These are phyloP conservation scores for Colletotrichum coccodes DNA, from an alignment of 2,329 filamentous ascomycete species.

Conservation along the genomic window DNA sequence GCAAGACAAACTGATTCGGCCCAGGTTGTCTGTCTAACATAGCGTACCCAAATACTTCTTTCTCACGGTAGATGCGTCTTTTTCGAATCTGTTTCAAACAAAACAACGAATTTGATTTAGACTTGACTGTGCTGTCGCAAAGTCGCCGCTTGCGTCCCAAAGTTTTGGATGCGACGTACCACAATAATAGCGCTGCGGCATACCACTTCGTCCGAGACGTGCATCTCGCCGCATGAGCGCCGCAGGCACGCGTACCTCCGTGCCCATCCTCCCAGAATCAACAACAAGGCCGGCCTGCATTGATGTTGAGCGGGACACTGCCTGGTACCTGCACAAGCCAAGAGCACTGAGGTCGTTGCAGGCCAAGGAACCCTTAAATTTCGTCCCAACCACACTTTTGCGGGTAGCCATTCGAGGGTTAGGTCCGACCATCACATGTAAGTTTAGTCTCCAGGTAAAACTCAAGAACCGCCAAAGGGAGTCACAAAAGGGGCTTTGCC, in stretches of 20 bases:
- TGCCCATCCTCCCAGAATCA: not conserved
- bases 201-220: slow-evolving; percentile 4
- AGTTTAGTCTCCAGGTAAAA: not conserved
- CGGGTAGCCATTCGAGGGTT: not conserved
- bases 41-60: not conserved
- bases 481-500: not conserved
- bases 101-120: not conserved
- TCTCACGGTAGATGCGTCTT: not conserved
- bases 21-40: not conserved
- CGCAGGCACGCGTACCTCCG: not conserved
- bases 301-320: not conserved
- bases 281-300: not conserved
- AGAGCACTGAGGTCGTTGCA: not conserved
- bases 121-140: not conserved
- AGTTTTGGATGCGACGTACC: not conserved
- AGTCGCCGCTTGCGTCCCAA: not conserved
- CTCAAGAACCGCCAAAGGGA: not conserved
- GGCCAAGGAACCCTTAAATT: not conserved
- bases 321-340: not conserved
- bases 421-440: not conserved
- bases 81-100: not conserved
- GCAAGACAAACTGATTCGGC: not conserved
- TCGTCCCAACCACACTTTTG: not conserved
- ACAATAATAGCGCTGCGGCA: not conserved
- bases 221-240: not conserved